A percentile compares a stretch with the other conserved stretches of the same genome.
phyloP scores from a whole-genome alignment of 345 rosid genomes.

The Leavenworthia alabamica region DNA sequence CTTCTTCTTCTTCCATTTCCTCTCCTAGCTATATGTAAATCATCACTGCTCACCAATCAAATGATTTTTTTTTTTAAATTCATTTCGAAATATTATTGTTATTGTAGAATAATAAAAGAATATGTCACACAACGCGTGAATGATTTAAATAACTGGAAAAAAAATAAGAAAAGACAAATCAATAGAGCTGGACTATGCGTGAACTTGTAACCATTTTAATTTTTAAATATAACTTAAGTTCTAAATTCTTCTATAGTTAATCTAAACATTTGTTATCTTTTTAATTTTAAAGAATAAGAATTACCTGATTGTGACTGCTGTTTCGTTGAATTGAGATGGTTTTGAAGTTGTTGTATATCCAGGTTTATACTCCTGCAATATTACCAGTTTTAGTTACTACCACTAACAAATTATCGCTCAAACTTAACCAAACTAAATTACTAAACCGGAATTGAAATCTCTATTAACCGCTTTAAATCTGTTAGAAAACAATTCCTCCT shows the following conservation, averaged over 20 bases:
- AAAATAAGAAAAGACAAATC: neutral
- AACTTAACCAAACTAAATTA: too few relatives aligned
- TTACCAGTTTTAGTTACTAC: too few relatives aligned
- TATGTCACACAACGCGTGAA: neutral
- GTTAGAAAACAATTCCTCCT: too few relatives aligned
- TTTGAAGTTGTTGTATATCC: constrained; percentile 62
- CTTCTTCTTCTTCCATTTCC: constrained; percentile 19
- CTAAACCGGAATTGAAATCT: too few relatives aligned
- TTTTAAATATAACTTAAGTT: neutral
- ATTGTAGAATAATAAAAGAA: neutral
- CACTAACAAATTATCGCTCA: too few relatives aligned
- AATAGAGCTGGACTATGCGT: neutral
- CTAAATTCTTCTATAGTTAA: neutral
- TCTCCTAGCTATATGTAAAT: constrained; percentile 39
- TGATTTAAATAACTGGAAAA: neutral
- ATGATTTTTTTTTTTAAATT: neutral
- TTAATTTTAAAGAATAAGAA: neutral
- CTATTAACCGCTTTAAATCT: too few relatives aligned
- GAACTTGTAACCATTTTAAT: neutral
- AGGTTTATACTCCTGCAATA: constrained; percentile 65
- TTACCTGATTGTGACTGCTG: constrained; percentile 56
- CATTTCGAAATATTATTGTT: neutral
- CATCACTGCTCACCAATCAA: constrained; percentile 41
- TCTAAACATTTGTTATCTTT: neutral
- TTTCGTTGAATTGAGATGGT: constrained; percentile 46